A percentile compares a stretch with the other conserved stretches of the same genome.
These are phyloP conservation scores for Cladosporium austrohemisphaericum DNA, from an alignment of 2,329 filamentous ascomycete species.

Conservation along the genomic window DNA sequence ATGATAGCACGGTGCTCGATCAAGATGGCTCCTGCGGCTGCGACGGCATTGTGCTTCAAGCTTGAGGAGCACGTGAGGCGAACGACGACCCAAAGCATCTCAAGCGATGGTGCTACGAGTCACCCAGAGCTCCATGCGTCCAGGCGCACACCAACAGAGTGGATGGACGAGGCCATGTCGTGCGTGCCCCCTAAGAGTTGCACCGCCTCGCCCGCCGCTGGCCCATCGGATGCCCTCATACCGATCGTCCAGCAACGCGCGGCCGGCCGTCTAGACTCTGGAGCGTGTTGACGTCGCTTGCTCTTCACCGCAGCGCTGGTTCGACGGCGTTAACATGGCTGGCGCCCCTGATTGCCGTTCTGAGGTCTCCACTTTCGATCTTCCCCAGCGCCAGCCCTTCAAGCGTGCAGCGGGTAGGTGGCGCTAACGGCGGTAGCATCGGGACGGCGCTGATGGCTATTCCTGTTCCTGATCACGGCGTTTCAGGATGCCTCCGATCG, in stretches of 20 bases:
- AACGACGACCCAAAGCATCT: neutral
- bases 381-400: slow-evolving; percentile 14
- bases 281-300: neutral
- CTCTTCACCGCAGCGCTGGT: slow-evolving; percentile 10
- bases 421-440: neutral
- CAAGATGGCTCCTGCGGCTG: slow-evolving; percentile 1
- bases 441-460: neutral
- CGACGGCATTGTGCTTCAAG: slow-evolving; percentile 4
- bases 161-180: too few species aligned
- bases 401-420: slow-evolving; percentile 7
- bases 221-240: too few species aligned
- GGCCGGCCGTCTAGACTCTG: neutral
- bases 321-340: neutral
- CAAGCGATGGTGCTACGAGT: neutral
- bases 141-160: too few species aligned
- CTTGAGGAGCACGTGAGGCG: neutral
- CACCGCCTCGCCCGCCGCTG: too few species aligned
- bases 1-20: neutral
- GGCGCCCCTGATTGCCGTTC: neutral
- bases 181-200: too few species aligned
- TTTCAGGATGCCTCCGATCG: neutral
- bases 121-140: too few species aligned
- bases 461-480: slow-evolving; percentile 11
- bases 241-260: neutral
- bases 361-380: slow-evolving; percentile 3